These are phyloP conservation scores for Sarocladium brachiariae DNA, from an alignment of 2,329 filamentous ascomycete genomes.

Conservation along the genomic window DNA sequence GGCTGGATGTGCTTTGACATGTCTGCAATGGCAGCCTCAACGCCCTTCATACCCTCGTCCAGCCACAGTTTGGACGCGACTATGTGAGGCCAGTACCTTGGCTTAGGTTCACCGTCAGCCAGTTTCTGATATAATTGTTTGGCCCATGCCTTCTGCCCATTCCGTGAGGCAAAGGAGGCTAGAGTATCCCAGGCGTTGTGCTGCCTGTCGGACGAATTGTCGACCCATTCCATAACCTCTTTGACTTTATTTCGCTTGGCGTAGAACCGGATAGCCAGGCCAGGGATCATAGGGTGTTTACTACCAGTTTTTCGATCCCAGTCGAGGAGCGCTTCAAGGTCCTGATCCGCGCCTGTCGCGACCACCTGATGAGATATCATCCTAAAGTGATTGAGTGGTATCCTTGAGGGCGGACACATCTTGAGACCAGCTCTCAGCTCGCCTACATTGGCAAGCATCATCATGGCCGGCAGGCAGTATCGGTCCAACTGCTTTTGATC, in stretches of 20 bases:
- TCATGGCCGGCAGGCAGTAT: neutral
- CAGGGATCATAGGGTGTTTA: neutral
- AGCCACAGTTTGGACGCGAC: conserved; percentile 44
- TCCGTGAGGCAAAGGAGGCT: conserved; percentile 49
- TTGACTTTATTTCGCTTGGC: conserved; percentile 48
- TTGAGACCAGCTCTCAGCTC: neutral
- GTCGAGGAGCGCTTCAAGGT: conserved; percentile 44
- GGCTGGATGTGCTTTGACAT: conserved; percentile 46
- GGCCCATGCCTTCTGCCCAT: conserved; percentile 55
- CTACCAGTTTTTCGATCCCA: neutral
- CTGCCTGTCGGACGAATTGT: neutral
- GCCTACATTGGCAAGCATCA: neutral
- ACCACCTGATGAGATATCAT: neutral
- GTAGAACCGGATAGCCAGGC: conserved; percentile 40
- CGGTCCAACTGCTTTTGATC: neutral
- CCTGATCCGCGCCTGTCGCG: conserved; percentile 29
- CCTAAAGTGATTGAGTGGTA: neutral
- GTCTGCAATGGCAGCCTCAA: conserved; percentile 53
- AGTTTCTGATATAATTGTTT: conserved; percentile 49
- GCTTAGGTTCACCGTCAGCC: conserved; percentile 38
- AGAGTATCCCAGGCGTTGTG: conserved; percentile 15
- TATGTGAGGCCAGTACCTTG: conserved; percentile 66
- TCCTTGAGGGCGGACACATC: neutral
- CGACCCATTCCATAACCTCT: conserved; percentile 63
- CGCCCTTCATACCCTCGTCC: conserved; percentile 54